A percentile compares a stretch with the other conserved stretches of the same genome.
phyloP scores from a whole-genome alignment of 139 green algal genomes.

The Chlorella sorokiniana region DNA sequence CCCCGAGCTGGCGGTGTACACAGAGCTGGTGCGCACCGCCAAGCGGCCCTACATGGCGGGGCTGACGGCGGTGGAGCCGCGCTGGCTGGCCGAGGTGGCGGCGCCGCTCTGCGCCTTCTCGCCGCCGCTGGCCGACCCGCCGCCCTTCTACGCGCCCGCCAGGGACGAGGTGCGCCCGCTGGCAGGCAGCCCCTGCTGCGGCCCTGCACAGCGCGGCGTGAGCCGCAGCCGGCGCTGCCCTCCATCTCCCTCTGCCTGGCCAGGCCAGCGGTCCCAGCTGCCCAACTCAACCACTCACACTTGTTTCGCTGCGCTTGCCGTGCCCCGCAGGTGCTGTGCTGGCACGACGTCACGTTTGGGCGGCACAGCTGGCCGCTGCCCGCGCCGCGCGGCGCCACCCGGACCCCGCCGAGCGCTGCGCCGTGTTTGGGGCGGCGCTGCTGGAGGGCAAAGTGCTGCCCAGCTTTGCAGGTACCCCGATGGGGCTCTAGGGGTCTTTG shows the following conservation, averaged over 20 bases:
- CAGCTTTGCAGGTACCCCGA: slow-evolving; percentile 13
- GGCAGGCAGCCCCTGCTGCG: neutral
- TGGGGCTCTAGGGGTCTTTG: neutral
- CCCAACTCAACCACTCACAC: neutral
- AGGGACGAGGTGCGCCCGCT: slow-evolving; percentile 63
- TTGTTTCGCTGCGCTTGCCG: no score
- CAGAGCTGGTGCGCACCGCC: slow-evolving; percentile 71
- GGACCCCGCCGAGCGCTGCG: slow-evolving; percentile 44
- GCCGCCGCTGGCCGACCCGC: slow-evolving; percentile 58
- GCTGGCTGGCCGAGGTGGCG: slow-evolving; percentile 62
- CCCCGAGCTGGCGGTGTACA: slow-evolving; percentile 86
- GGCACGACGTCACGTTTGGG: slow-evolving; percentile 75
- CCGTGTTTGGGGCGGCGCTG: slow-evolving; percentile 84
- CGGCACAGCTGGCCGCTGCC: slow-evolving; percentile 85
- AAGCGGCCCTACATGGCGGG: slow-evolving; percentile 90
- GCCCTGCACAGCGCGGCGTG: neutral
- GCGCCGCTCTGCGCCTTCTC: slow-evolving; percentile 63
- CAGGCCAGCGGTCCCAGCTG: no score
- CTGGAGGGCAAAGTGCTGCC: slow-evolving; percentile 77
- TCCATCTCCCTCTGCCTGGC: neutral
- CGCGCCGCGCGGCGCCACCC: slow-evolving; percentile 46
- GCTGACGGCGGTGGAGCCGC: slow-evolving; percentile 69
- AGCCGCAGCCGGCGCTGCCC: no score
- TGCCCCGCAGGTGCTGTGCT: slow-evolving; percentile 61
- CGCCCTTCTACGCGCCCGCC: slow-evolving; percentile 58